A percentile compares a stretch with the other conserved stretches of the same genome.
Conservation (phyloP, 2,329 filamentous ascomycete genomes). For the Graphiopsis chlorocephala region DNA sequence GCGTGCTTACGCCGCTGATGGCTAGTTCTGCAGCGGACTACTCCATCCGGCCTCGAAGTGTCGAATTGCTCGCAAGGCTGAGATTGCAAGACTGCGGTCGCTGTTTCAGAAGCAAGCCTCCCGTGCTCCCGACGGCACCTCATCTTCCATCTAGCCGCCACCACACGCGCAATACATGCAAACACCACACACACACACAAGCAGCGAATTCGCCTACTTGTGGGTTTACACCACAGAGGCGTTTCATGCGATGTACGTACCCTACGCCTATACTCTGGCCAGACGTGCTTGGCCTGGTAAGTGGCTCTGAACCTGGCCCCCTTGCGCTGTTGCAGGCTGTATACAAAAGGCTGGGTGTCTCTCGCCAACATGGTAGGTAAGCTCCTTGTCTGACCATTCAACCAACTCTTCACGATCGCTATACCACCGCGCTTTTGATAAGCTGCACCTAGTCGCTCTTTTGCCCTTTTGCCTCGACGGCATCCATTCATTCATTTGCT, state of each 20-base stretch:
- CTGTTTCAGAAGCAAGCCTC: slow-evolving; percentile 13
- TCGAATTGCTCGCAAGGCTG: slow-evolving; percentile 2
- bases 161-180: neutral
- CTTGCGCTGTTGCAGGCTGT: slow-evolving; percentile 1
- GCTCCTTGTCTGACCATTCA: neutral
- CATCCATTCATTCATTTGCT: slow-evolving; percentile 12
- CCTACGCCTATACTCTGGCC: slow-evolving; percentile 7
- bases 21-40: neutral
- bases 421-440: slow-evolving; percentile 12
- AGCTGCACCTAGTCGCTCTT: slow-evolving; percentile 15
- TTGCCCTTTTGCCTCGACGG: slow-evolving; percentile 9
- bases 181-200: neutral
- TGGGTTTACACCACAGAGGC: neutral
- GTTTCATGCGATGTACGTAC: slow-evolving; percentile 7
- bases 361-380: neutral
- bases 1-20: neutral
- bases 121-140: slow-evolving; percentile 7
- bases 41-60: neutral
- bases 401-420: neutral
- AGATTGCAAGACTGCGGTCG: slow-evolving; percentile 6
- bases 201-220: neutral
- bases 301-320: neutral
- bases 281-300: neutral
- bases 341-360: slow-evolving; percentile 14
- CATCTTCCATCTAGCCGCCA: slow-evolving; percentile 9